Evolutionary conservation across 495 filamentous ascomycete species (phyloP).

Genomic region (Cercophora scortea): DNA sequence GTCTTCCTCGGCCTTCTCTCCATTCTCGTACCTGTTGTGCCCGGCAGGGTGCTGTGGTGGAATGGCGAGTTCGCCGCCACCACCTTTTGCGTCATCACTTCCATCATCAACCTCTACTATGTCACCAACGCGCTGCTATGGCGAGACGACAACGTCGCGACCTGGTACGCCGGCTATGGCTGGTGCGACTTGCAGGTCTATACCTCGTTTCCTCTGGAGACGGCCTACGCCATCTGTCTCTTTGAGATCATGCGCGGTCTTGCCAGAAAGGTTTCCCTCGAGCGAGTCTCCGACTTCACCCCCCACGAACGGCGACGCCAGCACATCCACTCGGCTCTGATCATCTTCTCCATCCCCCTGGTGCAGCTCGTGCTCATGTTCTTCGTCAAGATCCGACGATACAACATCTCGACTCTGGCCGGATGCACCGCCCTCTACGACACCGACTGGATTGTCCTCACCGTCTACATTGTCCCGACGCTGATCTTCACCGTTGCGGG

Average conservation of each 20-base stretch:
- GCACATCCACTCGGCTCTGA: constrained; percentile 49
- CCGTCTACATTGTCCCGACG: constrained; percentile 59
- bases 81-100: constrained; percentile 56
- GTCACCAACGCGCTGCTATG: constrained; percentile 77
- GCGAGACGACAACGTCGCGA: constrained; percentile 57
- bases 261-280: constrained; percentile 59
- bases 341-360: constrained; percentile 63
- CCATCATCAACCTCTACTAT: constrained; percentile 57
- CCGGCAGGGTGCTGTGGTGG: constrained; percentile 46
- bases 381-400: constrained; percentile 62
- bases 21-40: constrained; percentile 49
- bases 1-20: constrained; percentile 49
- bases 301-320: constrained; percentile 45
- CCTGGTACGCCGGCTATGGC: constrained; percentile 65
- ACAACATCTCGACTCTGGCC: constrained; percentile 61
- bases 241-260: constrained; percentile 68
- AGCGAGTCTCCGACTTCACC: constrained; percentile 43
- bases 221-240: constrained; percentile 56
- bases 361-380: constrained; percentile 60
- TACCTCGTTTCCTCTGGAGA: constrained; percentile 44
- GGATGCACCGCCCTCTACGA: constrained; percentile 64
- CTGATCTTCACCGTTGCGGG: constrained; percentile 56
- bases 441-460: constrained; percentile 62
- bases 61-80: constrained; percentile 55
- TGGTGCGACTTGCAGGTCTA: constrained; percentile 82